Percentiles rank a stretch among this genome's conserved stretches.
Conservation (phyloP, 768 basidiomycete genomes). For the Kockovaella imperatae region DNA sequence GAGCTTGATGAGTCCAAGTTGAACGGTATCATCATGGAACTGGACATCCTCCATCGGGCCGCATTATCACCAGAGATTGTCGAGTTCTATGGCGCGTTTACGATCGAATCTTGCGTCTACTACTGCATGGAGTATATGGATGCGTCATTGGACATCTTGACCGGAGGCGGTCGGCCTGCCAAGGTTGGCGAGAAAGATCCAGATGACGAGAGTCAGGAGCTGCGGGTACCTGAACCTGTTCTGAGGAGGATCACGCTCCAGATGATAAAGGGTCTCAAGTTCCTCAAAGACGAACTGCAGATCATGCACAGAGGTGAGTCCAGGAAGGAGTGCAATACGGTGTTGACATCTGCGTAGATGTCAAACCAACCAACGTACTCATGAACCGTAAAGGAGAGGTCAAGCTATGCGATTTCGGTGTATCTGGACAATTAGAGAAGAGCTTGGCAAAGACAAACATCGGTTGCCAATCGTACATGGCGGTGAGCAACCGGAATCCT, state of each 20-base stretch:
- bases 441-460: constrained; percentile 96
- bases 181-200: constrained; percentile 12
- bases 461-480: constrained; percentile 98
- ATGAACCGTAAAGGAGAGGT: constrained; percentile 79
- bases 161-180: constrained; percentile 51
- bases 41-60: constrained; percentile 93
- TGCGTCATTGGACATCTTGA: constrained; percentile 79
- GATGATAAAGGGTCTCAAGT: constrained; percentile 84
- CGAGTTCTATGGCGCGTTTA: constrained; percentile 98
- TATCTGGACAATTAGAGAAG: constrained; percentile 93
- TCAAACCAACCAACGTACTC: constrained; percentile 90
- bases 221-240: constrained; percentile 57
- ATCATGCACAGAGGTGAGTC: constrained; percentile 64
- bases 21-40: constrained; percentile 95
- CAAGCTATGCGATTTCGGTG: constrained; percentile 98
- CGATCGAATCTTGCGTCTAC: constrained; percentile 99
- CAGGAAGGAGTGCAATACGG: background rate
- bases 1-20: constrained; percentile 90
- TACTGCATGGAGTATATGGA: constrained; percentile 99
- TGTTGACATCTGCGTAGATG: constrained; percentile 50
- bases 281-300: constrained; percentile 88
- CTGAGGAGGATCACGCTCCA: constrained; percentile 69
- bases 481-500: constrained; percentile 52
- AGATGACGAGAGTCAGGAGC: constrained; percentile 11
- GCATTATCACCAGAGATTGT: constrained; percentile 86